Percentiles rank a stretch among this genome's conserved stretches.
These are phyloP conservation scores for Usnea hakonensis DNA, from an alignment of 495 filamentous ascomycete species.

Conservation along the genomic window DNA sequence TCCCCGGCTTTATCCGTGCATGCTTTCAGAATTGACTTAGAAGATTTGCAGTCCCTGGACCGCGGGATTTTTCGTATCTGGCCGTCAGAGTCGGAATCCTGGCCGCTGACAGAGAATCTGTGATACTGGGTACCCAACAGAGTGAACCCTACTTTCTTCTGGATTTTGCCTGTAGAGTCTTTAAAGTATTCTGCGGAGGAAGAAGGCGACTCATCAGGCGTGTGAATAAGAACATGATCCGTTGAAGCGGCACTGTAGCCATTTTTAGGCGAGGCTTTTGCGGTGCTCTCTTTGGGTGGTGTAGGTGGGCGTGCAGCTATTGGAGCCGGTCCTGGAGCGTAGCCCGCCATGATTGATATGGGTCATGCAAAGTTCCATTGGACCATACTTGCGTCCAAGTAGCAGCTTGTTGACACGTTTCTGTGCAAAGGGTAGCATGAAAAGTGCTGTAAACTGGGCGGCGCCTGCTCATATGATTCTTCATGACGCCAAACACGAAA, in stretches of 20 bases:
- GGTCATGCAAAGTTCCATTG: slow-evolving; percentile 11
- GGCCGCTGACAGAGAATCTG: slow-evolving; percentile 44
- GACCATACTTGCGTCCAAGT: neutral
- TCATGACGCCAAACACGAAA: slow-evolving; percentile 14
- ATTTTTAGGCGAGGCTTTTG: slow-evolving; percentile 16
- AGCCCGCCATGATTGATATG: slow-evolving; percentile 43
- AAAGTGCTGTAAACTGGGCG: neutral
- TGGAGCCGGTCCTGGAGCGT: slow-evolving; percentile 37
- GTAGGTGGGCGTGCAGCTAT: slow-evolving; percentile 51
- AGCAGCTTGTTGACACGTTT: neutral
- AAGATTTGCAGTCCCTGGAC: slow-evolving; percentile 56
- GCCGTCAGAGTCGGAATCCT: slow-evolving; percentile 37
- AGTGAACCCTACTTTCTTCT: slow-evolving; percentile 72
- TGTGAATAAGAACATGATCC: slow-evolving; percentile 28
- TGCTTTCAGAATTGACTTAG: slow-evolving; percentile 83
- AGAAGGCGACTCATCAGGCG: slow-evolving; percentile 43
- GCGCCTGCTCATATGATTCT: slow-evolving; percentile 8
- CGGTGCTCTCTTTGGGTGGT: slow-evolving; percentile 51
- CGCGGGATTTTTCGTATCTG: slow-evolving; percentile 44
- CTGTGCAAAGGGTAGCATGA: neutral
- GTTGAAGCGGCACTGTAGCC: slow-evolving; percentile 3
- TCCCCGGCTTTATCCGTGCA: slow-evolving; percentile 34
- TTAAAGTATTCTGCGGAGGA: slow-evolving; percentile 34
- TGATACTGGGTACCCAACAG: slow-evolving; percentile 60
- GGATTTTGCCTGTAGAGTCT: slow-evolving; percentile 34